These are phyloP conservation scores for Botrytis cinerea DNA, from an alignment of 2,329 filamentous ascomycete genomes.

Conservation along the genomic window DNA sequence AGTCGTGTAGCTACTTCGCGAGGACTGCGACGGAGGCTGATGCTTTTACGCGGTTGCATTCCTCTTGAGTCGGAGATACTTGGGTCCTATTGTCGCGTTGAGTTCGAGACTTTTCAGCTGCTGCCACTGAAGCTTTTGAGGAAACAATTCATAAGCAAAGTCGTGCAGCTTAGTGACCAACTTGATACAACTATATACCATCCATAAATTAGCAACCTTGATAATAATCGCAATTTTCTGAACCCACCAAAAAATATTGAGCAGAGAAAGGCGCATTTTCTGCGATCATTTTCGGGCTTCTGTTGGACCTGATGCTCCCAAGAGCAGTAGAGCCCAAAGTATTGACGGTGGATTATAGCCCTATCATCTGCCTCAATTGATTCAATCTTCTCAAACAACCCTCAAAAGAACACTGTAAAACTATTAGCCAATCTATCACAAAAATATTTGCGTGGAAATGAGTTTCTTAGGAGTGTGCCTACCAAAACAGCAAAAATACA, in stretches of 20 bases:
- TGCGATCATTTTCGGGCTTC: not conserved
- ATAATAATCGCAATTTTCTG: not conserved
- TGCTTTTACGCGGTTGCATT: not conserved
- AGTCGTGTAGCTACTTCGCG: not conserved
- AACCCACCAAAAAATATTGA: not conserved
- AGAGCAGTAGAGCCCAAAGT: not conserved
- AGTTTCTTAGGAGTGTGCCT: not conserved
- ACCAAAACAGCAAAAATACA: not conserved
- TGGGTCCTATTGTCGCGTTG: not conserved
- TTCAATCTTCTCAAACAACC: no score
- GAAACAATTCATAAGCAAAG: not conserved
- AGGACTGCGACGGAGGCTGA: not conserved
- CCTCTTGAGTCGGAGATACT: not conserved
- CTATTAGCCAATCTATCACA: not conserved
- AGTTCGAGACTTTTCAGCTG: not conserved
- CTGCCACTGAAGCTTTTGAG: not conserved
- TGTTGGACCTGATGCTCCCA: not conserved
- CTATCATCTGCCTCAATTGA: not conserved
- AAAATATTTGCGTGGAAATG: not conserved
- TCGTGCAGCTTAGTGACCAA: not conserved
- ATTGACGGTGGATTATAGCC: not conserved
- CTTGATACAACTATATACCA: not conserved
- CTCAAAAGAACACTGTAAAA: not conserved
- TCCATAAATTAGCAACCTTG: not conserved
- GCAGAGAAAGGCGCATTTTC: not conserved